Conservation (phyloP, 768 basidiomycete species). For the Dendrothele bispora region DNA sequence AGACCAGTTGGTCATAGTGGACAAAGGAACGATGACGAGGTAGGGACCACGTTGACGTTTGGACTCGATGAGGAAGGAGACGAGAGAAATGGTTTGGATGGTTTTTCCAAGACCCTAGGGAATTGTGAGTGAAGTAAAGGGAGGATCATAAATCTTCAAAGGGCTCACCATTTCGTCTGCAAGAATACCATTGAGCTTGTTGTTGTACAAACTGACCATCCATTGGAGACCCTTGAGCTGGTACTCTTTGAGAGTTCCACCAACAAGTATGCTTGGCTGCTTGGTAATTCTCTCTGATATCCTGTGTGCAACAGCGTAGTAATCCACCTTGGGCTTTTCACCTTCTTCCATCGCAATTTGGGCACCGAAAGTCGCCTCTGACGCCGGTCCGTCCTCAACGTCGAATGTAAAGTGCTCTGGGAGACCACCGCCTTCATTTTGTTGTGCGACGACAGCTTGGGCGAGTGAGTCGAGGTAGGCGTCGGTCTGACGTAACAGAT, state of each 20-base stretch:
- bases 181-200: constrained; percentile 90
- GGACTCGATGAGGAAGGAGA: constrained; percentile 88
- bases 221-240: constrained; percentile 95
- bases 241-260: constrained; percentile 92
- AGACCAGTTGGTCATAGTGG: constrained; percentile 97
- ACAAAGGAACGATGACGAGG: constrained; percentile 92
- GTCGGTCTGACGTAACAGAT: constrained; percentile 92
- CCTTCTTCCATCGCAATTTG: constrained; percentile 64
- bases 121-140: constrained; percentile 10
- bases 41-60: constrained; percentile 94
- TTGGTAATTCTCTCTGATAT: constrained; percentile 81
- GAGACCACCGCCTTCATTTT: constrained; percentile 60
- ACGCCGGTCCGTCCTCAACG: constrained; percentile 70
- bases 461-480: constrained; percentile 92
- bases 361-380: constrained; percentile 91
- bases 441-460: constrained; percentile 90
- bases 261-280: constrained; percentile 75
- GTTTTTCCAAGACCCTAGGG: constrained; percentile 90
- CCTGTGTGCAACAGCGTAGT: constrained; percentile 93
- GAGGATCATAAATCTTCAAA: no score
- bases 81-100: constrained; percentile 92
- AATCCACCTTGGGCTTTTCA: constrained; percentile 79
- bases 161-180: constrained; percentile 89
- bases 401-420: constrained; percentile 47
- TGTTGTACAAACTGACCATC: constrained; percentile 99